These are phyloP conservation scores for Ampelomyces quisqualis DNA, from an alignment of 2,329 filamentous ascomycete species.

Conservation along the genomic window DNA sequence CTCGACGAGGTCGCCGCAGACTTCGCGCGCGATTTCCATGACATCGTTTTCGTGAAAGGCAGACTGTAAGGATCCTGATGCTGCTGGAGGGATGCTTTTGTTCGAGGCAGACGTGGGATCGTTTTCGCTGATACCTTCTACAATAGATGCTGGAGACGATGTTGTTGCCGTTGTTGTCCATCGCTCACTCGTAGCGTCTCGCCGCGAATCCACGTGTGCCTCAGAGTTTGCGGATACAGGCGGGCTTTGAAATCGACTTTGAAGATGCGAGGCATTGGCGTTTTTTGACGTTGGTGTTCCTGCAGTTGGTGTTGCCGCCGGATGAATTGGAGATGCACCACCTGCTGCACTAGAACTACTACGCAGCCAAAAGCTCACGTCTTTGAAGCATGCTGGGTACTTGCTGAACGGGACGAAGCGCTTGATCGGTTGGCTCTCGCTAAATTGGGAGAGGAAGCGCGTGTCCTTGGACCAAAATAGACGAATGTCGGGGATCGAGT, in stretches of 20 bases:
- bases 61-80: conserved; percentile 8
- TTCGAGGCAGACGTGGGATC: no score
- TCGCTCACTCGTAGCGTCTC: not conserved
- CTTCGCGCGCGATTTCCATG: conserved; percentile 88
- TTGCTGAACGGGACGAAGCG: conserved; percentile 88
- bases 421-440: conserved; percentile 48
- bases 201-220: conserved; percentile 3
- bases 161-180: conserved; percentile 16
- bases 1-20: conserved; percentile 82
- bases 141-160: conserved; percentile 4
- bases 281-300: conserved; percentile 6
- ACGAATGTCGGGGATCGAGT: conserved; percentile 92
- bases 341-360: conserved; percentile 29
- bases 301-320: conserved; percentile 9
- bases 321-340: conserved; percentile 22
- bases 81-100: conserved; percentile 52
- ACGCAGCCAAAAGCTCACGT: conserved; percentile 88
- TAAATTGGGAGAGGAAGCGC: conserved; percentile 86
- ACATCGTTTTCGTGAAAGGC: conserved; percentile 91
- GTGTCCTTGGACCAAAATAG: conserved; percentile 90
- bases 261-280: conserved; percentile 12
- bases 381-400: conserved; percentile 84
- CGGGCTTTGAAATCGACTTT: conserved; percentile 2
- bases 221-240: conserved; percentile 1
- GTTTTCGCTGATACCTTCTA: conserved; percentile 1